Conservation (phyloP, 2,329 filamentous ascomycete species). For the Neocucurbitaria cava region DNA sequence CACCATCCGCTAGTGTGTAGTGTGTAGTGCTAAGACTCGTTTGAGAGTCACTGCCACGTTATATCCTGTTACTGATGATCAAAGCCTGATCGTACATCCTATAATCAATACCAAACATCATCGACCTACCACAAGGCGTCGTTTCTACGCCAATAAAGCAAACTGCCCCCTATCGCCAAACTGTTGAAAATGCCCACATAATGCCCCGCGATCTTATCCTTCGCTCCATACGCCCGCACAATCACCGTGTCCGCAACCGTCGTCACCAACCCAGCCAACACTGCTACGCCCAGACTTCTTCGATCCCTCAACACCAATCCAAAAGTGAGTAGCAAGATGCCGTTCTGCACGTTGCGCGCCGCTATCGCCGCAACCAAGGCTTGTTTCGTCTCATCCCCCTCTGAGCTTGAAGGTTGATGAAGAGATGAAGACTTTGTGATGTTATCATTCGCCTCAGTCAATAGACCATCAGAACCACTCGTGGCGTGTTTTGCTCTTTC, state of each 20-base stretch:
- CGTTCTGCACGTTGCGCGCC: conserved; percentile 33
- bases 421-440: neutral
- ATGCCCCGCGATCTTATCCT: conserved; percentile 29
- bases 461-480: conserved; percentile 1
- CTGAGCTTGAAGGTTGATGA: conserved; percentile 1
- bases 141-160: conserved; percentile 30
- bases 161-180: conserved; percentile 27
- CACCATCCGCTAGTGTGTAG: too few species aligned
- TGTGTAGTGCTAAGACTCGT: too few species aligned
- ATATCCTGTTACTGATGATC: too few species aligned
- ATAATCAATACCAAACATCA: too few species aligned
- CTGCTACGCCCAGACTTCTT: conserved; percentile 27
- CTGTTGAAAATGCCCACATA: conserved; percentile 34
- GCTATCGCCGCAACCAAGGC: conserved; percentile 32
- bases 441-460: neutral
- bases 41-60: too few species aligned
- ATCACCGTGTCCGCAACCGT: conserved; percentile 32
- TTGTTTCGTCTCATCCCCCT: conserved; percentile 26
- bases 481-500: conserved; percentile 5
- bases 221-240: conserved; percentile 26
- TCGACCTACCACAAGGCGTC: conserved; percentile 24
- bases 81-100: too few species aligned
- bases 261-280: conserved; percentile 27
- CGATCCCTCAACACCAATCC: conserved; percentile 28
- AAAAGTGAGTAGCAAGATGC: conserved; percentile 24